Evolutionary conservation across 2,329 filamentous ascomycete genomes (phyloP).

Genomic region (Coniella vitis): DNA sequence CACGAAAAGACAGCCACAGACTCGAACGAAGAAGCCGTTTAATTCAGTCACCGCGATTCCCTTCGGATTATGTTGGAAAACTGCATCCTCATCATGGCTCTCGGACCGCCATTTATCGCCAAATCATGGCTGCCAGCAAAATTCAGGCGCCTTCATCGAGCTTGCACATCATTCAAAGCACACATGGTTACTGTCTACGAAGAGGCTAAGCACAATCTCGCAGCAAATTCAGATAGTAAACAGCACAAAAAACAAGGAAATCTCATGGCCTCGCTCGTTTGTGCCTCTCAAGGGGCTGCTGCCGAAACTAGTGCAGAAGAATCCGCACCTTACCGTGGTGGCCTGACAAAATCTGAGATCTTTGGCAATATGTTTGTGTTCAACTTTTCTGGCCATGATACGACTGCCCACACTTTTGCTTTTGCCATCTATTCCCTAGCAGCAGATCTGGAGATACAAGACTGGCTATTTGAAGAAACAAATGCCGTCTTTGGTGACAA

Average conservation of each 20-base stretch:
- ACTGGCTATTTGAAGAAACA: slow-evolving; percentile 37
- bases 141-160: neutral
- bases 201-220: neutral
- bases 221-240: neutral
- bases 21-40: neutral
- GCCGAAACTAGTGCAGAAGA: neutral
- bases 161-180: neutral
- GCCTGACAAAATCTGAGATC: slow-evolving; percentile 32
- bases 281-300: slow-evolving; percentile 2
- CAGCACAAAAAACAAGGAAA: neutral
- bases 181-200: neutral
- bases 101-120: slow-evolving; percentile 14
- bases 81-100: slow-evolving; percentile 21
- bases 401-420: slow-evolving; percentile 38
- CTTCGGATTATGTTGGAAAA: slow-evolving; percentile 21
- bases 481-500: slow-evolving; percentile 17
- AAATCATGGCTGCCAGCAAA: slow-evolving; percentile 1
- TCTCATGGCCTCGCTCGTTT: slow-evolving; percentile 4
- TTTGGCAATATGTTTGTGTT: slow-evolving; percentile 37
- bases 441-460: slow-evolving; percentile 35
- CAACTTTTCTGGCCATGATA: slow-evolving; percentile 46
- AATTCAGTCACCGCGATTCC: neutral
- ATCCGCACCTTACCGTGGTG: neutral
- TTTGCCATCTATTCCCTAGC: slow-evolving; percentile 38
- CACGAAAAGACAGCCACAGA: slow-evolving; percentile 10